Evolutionary conservation across 2,329 filamentous ascomycete species (phyloP).

Genomic region (Colletotrichum graminicola): DNA sequence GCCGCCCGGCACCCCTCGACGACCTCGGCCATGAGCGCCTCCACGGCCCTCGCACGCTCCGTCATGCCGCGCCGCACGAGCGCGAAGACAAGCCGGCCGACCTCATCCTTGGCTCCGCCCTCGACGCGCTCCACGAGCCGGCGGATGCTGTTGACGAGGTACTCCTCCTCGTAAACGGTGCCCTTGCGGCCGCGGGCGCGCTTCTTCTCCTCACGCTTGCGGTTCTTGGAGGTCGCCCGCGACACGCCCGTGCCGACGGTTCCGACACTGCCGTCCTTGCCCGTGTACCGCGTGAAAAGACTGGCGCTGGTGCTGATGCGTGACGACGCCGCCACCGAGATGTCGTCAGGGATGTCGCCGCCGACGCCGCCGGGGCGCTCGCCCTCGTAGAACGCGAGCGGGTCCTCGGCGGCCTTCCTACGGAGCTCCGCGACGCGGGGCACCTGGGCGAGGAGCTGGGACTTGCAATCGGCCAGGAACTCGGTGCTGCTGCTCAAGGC

Average conservation of each 20-base stretch:
- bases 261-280: slow-evolving; percentile 71
- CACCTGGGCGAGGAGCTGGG: slow-evolving; percentile 85
- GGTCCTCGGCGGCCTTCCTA: slow-evolving; percentile 83
- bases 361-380: slow-evolving; percentile 69
- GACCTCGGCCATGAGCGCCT: slow-evolving; percentile 80
- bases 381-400: slow-evolving; percentile 89
- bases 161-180: slow-evolving; percentile 98
- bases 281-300: slow-evolving; percentile 93
- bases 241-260: slow-evolving; percentile 80
- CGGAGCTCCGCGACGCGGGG: slow-evolving; percentile 88
- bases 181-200: slow-evolving; percentile 94
- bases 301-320: slow-evolving; percentile 85
- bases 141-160: slow-evolving; percentile 88
- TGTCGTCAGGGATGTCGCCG: slow-evolving; percentile 86
- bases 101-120: slow-evolving; percentile 75
- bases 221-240: slow-evolving; percentile 87
- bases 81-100: slow-evolving; percentile 79
- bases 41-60: slow-evolving; percentile 84
- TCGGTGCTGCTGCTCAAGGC: slow-evolving; percentile 87
- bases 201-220: slow-evolving; percentile 92
- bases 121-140: slow-evolving; percentile 88
- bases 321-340: slow-evolving; percentile 87
- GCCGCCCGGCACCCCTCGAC: slow-evolving; percentile 75
- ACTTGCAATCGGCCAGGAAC: slow-evolving; percentile 91
- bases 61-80: slow-evolving; percentile 86